Conservation (phyloP, 257 asterid species). For the Linderniella brevidens region DNA sequence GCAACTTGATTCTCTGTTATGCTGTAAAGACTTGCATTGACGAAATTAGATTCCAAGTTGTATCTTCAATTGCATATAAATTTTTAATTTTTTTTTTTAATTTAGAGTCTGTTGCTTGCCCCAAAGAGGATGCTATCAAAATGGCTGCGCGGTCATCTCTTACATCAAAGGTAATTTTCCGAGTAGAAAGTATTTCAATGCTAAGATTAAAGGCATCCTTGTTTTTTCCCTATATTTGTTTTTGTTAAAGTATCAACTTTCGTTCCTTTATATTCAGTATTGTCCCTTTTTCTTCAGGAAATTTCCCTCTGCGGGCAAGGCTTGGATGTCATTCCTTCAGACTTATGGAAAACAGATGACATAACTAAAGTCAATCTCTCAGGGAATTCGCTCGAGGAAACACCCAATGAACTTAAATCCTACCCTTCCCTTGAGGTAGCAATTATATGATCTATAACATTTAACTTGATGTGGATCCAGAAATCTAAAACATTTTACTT, state of each 20-base stretch:
- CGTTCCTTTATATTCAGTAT: slow-evolving; percentile 6
- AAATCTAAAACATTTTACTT: too few relatives aligned
- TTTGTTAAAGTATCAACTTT: slow-evolving; percentile 8
- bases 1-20: slow-evolving; percentile 9
- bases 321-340: slow-evolving; percentile 61
- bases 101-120: slow-evolving; percentile 45
- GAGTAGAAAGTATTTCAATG: background rate
- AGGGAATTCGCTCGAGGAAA: slow-evolving; percentile 57
- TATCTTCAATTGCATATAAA: slow-evolving; percentile 4
- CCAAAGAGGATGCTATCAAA: slow-evolving; percentile 50
- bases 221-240: slow-evolving; percentile 3
- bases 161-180: slow-evolving; percentile 53
- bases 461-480: background rate
- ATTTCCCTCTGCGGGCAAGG: slow-evolving; percentile 52
- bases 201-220: slow-evolving; percentile 3
- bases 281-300: slow-evolving; percentile 45
- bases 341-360: slow-evolving; percentile 54
- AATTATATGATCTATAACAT: slow-evolving; percentile 11
- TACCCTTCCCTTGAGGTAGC: slow-evolving; percentile 73
- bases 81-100: slow-evolving; percentile 10
- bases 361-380: slow-evolving; percentile 71
- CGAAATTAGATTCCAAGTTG: background rate
- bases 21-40: too few relatives aligned
- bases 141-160: slow-evolving; percentile 64
- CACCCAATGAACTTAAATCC: slow-evolving; percentile 65